phyloP scores from a whole-genome alignment of 179 eudicot species.

The Gypsophila paniculata region DNA sequence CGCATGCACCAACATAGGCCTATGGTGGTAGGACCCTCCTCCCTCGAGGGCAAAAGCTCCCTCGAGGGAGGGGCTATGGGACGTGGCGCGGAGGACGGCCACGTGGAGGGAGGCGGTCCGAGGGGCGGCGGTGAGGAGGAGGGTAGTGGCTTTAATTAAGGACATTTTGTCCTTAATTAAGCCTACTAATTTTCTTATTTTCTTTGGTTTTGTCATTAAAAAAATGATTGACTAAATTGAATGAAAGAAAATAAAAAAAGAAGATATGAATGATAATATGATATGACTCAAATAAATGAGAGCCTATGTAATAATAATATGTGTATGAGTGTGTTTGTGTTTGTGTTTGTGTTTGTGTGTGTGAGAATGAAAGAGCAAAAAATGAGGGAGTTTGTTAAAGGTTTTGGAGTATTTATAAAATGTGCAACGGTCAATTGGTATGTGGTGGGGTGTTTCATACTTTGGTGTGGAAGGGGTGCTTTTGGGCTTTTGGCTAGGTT shows the following conservation, averaged over 20 bases:
- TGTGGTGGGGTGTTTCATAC: background rate
- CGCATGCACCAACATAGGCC: conserved; percentile 26
- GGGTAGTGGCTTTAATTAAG: conserved; percentile 36
- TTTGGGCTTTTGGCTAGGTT: too few relatives aligned
- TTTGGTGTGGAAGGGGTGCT: background rate
- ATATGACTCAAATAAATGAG: too few relatives aligned
- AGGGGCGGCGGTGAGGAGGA: conserved; percentile 32
- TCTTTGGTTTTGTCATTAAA: conserved; percentile 19
- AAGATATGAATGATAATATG: background rate
- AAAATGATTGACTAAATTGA: too few relatives aligned
- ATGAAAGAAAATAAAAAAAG: background rate
- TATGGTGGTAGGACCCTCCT: too few relatives aligned
- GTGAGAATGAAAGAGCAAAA: too few relatives aligned
- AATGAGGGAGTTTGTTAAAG: background rate
- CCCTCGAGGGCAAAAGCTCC: conserved; percentile 31
- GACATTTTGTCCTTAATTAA: conserved; percentile 52
- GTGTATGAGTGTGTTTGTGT: too few relatives aligned
- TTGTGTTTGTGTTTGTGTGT: too few relatives aligned
- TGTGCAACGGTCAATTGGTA: background rate
- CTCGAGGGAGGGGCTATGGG: conserved; percentile 39
- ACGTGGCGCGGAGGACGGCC: conserved; percentile 60
- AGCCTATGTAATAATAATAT: too few relatives aligned
- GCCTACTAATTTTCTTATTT: conserved; percentile 27
- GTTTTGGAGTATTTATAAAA: conserved; percentile 20
- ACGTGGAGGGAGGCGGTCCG: conserved; percentile 31